phyloP scores from a whole-genome alignment of 2,329 filamentous ascomycete genomes.

The Trichoderma atroviride region DNA sequence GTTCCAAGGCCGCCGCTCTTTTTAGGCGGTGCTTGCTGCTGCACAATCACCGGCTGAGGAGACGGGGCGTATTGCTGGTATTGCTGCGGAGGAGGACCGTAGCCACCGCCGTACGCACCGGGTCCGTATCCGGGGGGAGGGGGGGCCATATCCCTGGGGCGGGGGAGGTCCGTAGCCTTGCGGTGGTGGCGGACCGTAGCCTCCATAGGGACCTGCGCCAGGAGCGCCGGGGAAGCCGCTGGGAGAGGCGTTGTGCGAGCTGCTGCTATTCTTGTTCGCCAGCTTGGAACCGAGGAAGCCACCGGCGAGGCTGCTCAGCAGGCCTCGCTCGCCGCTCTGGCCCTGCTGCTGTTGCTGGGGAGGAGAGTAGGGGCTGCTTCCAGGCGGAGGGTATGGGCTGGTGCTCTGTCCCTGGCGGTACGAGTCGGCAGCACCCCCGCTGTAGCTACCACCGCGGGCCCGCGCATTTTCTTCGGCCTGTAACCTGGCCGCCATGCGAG shows the following conservation, averaged over 20 bases:
- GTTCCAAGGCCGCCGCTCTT: slow-evolving; percentile 41
- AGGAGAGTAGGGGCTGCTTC: slow-evolving; percentile 31
- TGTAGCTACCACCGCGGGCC: slow-evolving; percentile 40
- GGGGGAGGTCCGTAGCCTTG: slow-evolving; percentile 32
- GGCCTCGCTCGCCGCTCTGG: slow-evolving; percentile 44
- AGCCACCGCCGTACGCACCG: slow-evolving; percentile 9
- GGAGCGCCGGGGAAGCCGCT: slow-evolving; percentile 30
- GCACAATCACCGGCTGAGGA: not conserved
- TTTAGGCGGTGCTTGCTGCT: slow-evolving; percentile 44
- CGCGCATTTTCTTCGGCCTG: slow-evolving; percentile 82
- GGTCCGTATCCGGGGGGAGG: slow-evolving; percentile 29
- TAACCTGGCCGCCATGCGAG: slow-evolving; percentile 71
- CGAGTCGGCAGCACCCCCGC: slow-evolving; percentile 33
- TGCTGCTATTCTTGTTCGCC: slow-evolving; percentile 35
- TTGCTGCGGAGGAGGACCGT: slow-evolving; percentile 28
- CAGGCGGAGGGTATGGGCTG: slow-evolving; percentile 20
- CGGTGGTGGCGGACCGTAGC: slow-evolving; percentile 32
- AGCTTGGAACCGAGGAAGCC: slow-evolving; percentile 39
- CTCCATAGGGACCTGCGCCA: slow-evolving; percentile 38
- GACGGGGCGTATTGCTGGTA: slow-evolving; percentile 34
- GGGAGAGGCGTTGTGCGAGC: slow-evolving; percentile 28
- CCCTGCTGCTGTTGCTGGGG: slow-evolving; percentile 36
- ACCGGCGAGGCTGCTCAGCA: slow-evolving; percentile 57
- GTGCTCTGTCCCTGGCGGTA: slow-evolving; percentile 35
- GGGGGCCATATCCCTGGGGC: slow-evolving; percentile 34